Evolutionary conservation across 1,139 yeast species (phyloP).

Genomic region (Candida buenavistaensis): DNA sequence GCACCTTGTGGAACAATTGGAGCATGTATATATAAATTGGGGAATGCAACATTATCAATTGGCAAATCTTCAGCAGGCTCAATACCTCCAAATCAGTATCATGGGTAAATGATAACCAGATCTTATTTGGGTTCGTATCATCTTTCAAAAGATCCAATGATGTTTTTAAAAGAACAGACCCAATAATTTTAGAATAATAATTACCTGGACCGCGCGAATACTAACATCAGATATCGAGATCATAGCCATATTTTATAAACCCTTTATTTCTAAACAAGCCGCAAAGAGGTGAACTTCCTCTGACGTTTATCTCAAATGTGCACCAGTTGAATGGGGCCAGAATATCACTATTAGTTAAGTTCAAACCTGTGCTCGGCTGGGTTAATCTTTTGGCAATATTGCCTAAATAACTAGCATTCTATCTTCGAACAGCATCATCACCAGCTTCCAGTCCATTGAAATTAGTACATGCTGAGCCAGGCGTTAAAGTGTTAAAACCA

Average conservation of each 20-base stretch:
- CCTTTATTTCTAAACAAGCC: constrained; percentile 52
- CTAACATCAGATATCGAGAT: constrained; percentile 43
- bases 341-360: constrained; percentile 44
- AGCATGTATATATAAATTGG: constrained; percentile 44
- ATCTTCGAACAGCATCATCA: too few species aligned
- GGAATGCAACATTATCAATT: constrained; percentile 32
- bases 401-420: constrained; percentile 27
- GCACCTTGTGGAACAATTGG: constrained; percentile 60
- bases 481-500: constrained; percentile 41
- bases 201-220: constrained; percentile 54
- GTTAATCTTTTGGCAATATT: constrained; percentile 40
- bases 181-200: constrained; percentile 35
- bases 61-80: constrained; percentile 23
- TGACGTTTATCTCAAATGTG: constrained; percentile 55
- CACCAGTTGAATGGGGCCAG: constrained; percentile 43
- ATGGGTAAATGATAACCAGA: constrained; percentile 56
- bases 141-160: constrained; percentile 33
- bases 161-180: too few species aligned
- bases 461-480: constrained; percentile 21
- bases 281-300: constrained; percentile 50
- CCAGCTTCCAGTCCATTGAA: constrained; percentile 12
- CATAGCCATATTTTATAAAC: constrained; percentile 33
- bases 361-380: constrained; percentile 28
- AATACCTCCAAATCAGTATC: constrained; percentile 56
- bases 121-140: constrained; percentile 23